Base-by-base conservation (phyloP, 306 rosid genomes). In the Canavalia ensiformis region DNA sequence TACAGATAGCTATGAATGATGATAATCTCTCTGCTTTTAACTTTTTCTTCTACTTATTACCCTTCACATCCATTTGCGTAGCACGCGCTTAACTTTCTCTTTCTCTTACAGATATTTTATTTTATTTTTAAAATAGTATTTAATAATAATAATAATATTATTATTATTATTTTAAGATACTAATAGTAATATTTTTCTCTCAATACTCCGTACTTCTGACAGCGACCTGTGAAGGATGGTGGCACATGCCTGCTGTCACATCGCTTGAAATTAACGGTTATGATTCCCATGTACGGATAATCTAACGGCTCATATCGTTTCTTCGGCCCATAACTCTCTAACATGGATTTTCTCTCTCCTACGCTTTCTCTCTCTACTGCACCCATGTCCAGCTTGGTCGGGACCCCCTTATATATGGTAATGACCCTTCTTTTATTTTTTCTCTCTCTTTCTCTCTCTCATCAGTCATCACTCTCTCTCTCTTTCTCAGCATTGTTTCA, bases 211-310 rank as follows among this genome's bases (percentile, higher is more conserved):
- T 94, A 94, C 95, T 85, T 82, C 81, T 81, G 97, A 90, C 95
- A 94, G 87, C 71, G 94, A 90, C 97, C 92, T 81, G 90, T 90
- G 91, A 87, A 84, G 95, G 89, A 88, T 91, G 95, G 98, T 89
- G 90, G 91, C 98, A 90, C 98, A 94, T 94, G 95, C 94, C 78
- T 86, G 68, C 88, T 90, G 95, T 94, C 98, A 91, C 83, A 92
- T 94, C 98, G 84, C 5, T 66, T 6, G 0, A 18, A 42, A 49
- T n/a, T 0, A 68, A 88, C 88, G 88, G 82, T 74, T 8, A 0
- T 7, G 86, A 89, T 88, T 12, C 2, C 0, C 7, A 51, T 0
- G 89, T 91, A 91, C 94, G 97, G 89, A 82, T 2, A 0, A 51
- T 8, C 70, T 34, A 71, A 88, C 88, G 97, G 91, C 1, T 10